Evolutionary conservation across 257 asterid genomes (phyloP), one percentile per base, ranked within the genome.

Genomic region (Capsicum chinense): DNA sequence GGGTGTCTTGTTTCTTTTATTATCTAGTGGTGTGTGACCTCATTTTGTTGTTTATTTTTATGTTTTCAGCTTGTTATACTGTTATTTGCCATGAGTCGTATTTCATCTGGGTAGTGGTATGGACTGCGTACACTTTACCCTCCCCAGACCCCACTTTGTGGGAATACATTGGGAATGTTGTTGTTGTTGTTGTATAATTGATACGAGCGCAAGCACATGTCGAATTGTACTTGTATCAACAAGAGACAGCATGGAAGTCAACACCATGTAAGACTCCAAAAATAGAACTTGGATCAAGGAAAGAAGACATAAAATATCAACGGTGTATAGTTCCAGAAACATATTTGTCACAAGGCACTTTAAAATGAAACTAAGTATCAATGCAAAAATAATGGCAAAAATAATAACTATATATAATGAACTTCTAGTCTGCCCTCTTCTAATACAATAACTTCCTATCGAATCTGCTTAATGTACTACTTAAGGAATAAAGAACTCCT

Each of bases 191-290:
- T 26, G 33, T 26, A 78, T 78, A 78, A 76, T 50, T 17, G 58
- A 26, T 76, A 21, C 54, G 64, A 52, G 81, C 81, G 26, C 1
- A 76, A 54, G 48, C 14, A 76, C 50, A 76, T 76, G 58, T n/a
- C 11, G 26, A 54, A 78, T 16, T 26, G 81, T 26, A 78, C 26
- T 52, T 26, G 81, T 64, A 78, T 56, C 48, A 14, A 54, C 64
- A 76, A 76, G 48, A 78, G 54, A 26, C 33, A 48, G 9, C 19
- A 78, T 52, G 63, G 64, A 78, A 76, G 16, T 56, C 64, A 78
- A 7, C 63, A 26, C 26, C 26, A 26, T 4, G 42, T 4, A 78
- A 78, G 48, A 78, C 50, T 54, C 7, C 64, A 52, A 17, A 76
- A 54, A 54, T 56, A 54, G 26, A 62, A 76, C 48, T 76, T 56